phyloP scores from a whole-genome alignment of 305 asterid genomes.

The Ajuga reptans region DNA sequence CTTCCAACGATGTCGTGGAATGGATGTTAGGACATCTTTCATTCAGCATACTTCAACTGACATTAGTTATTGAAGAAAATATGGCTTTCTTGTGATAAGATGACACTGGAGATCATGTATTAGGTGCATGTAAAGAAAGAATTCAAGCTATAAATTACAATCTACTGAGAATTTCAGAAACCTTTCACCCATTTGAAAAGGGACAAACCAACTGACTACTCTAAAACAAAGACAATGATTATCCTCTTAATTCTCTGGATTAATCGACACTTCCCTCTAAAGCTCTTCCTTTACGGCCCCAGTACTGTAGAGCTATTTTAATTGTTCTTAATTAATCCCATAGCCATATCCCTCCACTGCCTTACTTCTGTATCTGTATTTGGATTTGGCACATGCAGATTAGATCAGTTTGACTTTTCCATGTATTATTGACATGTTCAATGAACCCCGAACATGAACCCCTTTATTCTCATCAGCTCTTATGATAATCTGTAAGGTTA shows the following conservation, averaged over 20 bases:
- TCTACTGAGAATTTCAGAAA: constrained; percentile 1
- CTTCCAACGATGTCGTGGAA: constrained; percentile 11
- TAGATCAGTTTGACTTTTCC: constrained; percentile 12
- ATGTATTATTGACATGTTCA: neutral
- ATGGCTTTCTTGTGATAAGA: neutral
- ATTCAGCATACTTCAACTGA: neutral
- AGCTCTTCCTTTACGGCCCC: constrained; percentile 8
- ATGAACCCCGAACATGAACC: no score
- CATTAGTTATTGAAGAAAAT: neutral
- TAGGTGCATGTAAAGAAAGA: constrained; percentile 1
- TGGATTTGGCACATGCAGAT: constrained; percentile 14
- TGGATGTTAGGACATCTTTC: neutral
- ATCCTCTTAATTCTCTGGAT: constrained; percentile 5
- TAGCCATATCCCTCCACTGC: neutral
- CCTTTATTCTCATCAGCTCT: constrained; percentile 7
- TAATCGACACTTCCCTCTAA: neutral
- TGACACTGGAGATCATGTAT: neutral
- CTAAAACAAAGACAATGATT: neutral
- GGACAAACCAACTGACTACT: neutral
- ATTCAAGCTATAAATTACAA: neutral
- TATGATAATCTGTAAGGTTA: constrained; percentile 21
- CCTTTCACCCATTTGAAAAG: neutral
- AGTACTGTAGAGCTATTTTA: neutral
- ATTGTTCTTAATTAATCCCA: neutral
- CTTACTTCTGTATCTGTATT: neutral